These are phyloP conservation scores for Sisymbrium irio DNA, from an alignment of 345 rosid genomes.

Conservation along the genomic window DNA sequence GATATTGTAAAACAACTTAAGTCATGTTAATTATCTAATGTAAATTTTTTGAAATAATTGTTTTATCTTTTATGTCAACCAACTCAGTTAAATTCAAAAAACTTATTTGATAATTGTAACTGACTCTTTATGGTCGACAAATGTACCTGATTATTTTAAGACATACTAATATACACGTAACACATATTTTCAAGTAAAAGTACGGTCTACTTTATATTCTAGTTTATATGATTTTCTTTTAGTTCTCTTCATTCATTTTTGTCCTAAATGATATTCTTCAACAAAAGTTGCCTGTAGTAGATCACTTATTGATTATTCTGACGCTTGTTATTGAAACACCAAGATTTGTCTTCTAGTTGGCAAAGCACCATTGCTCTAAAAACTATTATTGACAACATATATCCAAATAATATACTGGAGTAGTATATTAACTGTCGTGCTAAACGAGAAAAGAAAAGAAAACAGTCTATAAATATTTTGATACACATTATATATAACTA, in stretches of 20 bases:
- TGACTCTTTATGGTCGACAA: neutral
- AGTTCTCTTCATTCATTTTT: neutral
- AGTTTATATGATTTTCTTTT: neutral
- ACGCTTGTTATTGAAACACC: neutral
- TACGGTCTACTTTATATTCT: neutral
- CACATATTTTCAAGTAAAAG: neutral
- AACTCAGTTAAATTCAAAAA: neutral
- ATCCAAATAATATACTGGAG: neutral
- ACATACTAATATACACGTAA: neutral
- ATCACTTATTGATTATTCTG: neutral
- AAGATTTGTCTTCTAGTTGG: neutral
- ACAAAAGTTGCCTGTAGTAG: neutral
- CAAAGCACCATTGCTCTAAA: neutral
- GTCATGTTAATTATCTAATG: neutral
- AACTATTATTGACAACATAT: neutral
- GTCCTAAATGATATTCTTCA: neutral
- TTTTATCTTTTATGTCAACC: neutral
- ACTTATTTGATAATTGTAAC: neutral
- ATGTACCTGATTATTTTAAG: neutral
- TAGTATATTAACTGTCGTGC: neutral
- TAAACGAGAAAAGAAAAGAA: neutral
- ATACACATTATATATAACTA: neutral
- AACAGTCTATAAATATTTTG: neutral
- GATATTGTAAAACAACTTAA: neutral
- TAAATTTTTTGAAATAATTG: neutral